phyloP scores from a whole-genome alignment of 306 rosid species.

The Cucumis cinereus region DNA sequence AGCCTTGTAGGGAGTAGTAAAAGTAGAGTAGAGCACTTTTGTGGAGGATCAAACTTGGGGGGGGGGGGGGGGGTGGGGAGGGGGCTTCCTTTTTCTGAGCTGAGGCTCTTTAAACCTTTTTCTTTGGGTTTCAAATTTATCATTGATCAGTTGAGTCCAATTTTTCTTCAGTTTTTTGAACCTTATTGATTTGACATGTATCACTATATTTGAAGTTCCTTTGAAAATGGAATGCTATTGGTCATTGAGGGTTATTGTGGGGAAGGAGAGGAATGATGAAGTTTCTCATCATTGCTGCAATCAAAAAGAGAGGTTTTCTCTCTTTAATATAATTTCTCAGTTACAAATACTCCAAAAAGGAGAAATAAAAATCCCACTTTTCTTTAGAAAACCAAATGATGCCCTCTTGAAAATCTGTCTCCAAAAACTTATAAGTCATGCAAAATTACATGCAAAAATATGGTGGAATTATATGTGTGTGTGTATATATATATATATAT shows the following conservation, averaged over 20 bases:
- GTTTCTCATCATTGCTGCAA: conserved; percentile 46
- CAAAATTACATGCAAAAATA: conserved; percentile 16
- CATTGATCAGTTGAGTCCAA: neutral
- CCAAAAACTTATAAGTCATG: conserved; percentile 41
- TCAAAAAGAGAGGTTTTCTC: conserved; percentile 21
- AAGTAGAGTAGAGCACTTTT: neutral
- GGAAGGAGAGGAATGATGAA: conserved; percentile 21
- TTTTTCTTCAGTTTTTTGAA: neutral
- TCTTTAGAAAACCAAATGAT: conserved; percentile 44
- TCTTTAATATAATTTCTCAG: neutral
- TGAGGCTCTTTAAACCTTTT: neutral
- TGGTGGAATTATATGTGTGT: neutral
- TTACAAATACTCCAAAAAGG: neutral
- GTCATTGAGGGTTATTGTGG: conserved; percentile 11
- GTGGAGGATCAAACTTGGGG: neutral
- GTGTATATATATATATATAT: no score
- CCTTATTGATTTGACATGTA: neutral
- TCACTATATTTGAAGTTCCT: neutral
- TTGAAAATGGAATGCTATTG: neutral
- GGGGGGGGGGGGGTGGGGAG: neutral
- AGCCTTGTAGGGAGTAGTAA: no score
- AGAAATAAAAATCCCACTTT: conserved; percentile 5
- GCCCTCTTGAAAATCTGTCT: conserved; percentile 63
- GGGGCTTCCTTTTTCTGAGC: neutral
- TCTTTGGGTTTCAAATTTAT: neutral